Conservation (phyloP, 2,329 filamentous ascomycete genomes). For the Diaporthe humulicola region DNA sequence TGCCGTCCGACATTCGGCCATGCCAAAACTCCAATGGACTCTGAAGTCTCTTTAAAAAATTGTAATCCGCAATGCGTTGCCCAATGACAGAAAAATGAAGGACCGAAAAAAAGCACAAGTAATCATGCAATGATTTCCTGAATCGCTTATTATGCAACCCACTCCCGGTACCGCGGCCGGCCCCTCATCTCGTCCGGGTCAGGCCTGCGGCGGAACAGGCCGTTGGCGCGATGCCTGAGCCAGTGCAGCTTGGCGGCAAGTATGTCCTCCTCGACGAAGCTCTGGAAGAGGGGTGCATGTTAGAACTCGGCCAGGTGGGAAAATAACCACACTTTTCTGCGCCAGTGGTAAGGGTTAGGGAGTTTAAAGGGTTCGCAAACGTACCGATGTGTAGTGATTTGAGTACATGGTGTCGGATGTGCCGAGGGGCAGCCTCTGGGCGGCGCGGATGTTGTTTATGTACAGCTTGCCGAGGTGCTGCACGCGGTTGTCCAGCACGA, state of each 20-base stretch:
- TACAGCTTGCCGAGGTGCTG: constrained; percentile 14
- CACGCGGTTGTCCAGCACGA: constrained; percentile 24
- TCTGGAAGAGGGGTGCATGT: neutral
- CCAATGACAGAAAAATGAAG: neutral
- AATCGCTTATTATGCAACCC: neutral
- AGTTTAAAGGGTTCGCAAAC: neutral
- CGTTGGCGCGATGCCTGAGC: constrained; percentile 34
- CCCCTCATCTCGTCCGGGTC: constrained; percentile 22
- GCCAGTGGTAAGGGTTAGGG: no score
- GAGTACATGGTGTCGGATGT: constrained; percentile 34
- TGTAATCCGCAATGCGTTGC: neutral
- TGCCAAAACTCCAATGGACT: neutral
- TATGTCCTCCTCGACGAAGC: constrained; percentile 23
- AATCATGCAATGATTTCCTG: neutral
- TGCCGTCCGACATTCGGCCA: neutral
- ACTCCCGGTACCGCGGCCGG: constrained; percentile 35
- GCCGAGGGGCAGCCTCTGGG: constrained; percentile 12
- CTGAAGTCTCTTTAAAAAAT: neutral
- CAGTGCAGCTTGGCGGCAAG: constrained; percentile 33
- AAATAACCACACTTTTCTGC: no score
- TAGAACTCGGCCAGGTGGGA: neutral
- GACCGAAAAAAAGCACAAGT: neutral
- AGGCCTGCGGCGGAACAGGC: constrained; percentile 33
- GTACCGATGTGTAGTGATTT: constrained; percentile 38
- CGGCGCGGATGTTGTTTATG: constrained; percentile 7